Base-by-base conservation (phyloP, 768 basidiomycete genomes). In the Hericium coralloides region DNA sequence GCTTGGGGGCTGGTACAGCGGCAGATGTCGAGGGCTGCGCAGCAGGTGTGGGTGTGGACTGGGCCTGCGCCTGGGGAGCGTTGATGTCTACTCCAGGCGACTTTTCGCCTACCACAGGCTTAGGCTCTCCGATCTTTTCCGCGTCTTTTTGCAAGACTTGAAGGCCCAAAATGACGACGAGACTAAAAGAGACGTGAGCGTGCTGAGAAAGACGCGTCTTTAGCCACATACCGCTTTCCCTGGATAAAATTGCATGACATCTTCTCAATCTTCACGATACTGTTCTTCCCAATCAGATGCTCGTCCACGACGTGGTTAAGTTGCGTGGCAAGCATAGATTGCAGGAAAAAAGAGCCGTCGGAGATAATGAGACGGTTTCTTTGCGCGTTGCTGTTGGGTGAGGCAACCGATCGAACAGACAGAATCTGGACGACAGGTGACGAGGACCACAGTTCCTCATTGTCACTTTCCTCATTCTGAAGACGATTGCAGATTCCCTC, bases 281-380 rank as follows among this genome's bases (percentile, higher is more conserved):
- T 76, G 65, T 89, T 76, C 66, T 85, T 90, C 38, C 72, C 70
- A 37, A 98, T 74, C 0, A 73, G 65, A 6, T 83, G 80, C 0
- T 82, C 75, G 15, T 85, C 78, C 14, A 95, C 84, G 61, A 92
- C 72, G 7, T 74, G 60, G 65, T 98, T 98, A 48, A 94, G 79
- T 65, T 92, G 89, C 0, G 95, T 98, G 4, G 94, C 91, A 37
- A 98, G 77, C 97, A 99, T 98, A 23, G 89, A 85, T 69, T 98
- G 97, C 50, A 89, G 76, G 68, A 89, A 97, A 62, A 89, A 73
- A 18, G 77, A 75, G 41, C 95, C 94, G 70, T 98, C 95, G 0
- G 93, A 95, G 41, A 98, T 74, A 70, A 98, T 91, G 58, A 95
- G 78, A 59, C 92, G 80, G 70, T 80, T 84, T 57, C 87, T 76